Base-by-base conservation (phyloP, 1,284 basidiomycete species). In the Microbotryum silenes-acaulis region DNA sequence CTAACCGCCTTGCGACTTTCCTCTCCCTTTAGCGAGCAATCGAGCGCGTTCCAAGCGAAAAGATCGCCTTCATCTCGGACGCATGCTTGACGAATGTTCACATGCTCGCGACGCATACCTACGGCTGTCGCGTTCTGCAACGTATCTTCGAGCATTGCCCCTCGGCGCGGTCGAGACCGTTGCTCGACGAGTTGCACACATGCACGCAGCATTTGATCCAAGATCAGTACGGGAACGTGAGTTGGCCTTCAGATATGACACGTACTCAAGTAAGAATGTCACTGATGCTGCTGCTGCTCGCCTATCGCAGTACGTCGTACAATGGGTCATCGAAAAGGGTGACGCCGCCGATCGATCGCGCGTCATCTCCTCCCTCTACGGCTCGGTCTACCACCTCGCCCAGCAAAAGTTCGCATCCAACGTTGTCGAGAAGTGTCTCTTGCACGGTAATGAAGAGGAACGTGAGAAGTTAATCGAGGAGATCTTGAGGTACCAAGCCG, bases 331-430 rank as follows among this genome's bases (percentile, higher is more conserved):
- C 51, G 87, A 91, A 71, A 81, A 87, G 59, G 91, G 91, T 2
- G 80, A 80, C 63, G 77, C 79, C 3, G 79, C 83, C 10, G 93
- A 97, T 74, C 82, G 83, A 55, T 78, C 79, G 8, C 77, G 81
- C 60, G 83, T 97, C 53, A 80, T 96, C 61, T 76, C 77, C 12
- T 83, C 84, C 71, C 81, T 97, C 62, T 84, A 83, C 25, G 88
- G 90, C 2, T 84, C 88, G 70, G 82, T 98, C 73, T 75, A 92
- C 42, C 78, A 80, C 64, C 83, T 77, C 42, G 69, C 71, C 2
- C 83, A 85, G 53, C 93, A 97, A 78, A 97, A 97, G 76, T 97
- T 94, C 72, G 92, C 94, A 1, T 93, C 89, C 6, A 98, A 98
- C 72, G 96, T 98, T 21, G 88, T 91, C 74, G 96, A 98, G 78